These are phyloP conservation scores for Flaveria floridana DNA, from an alignment of 140 eudicot genomes.

Conservation along the genomic window DNA sequence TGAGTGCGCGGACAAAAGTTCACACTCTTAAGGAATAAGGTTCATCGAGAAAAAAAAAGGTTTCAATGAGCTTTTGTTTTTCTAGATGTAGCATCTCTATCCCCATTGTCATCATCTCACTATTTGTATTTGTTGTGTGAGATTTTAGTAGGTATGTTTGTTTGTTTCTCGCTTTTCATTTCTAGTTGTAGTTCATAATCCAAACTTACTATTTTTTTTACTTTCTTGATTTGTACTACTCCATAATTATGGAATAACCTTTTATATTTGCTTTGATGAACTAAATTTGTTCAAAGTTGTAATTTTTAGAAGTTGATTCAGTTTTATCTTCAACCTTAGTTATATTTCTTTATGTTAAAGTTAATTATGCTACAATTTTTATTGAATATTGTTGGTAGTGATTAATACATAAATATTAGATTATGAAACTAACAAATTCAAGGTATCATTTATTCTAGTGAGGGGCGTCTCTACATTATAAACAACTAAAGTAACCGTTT, in stretches of 20 bases:
- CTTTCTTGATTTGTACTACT: neutral
- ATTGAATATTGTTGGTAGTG: neutral
- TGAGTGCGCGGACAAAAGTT: neutral
- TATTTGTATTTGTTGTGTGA: no score
- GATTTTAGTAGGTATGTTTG: neutral
- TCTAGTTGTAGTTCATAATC: neutral
- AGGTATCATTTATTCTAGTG: no score
- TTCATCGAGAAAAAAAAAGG: no score
- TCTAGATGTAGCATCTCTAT: no score
- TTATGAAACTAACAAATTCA: no score
- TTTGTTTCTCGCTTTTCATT: neutral
- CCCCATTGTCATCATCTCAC: no score
- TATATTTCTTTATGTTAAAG: neutral
- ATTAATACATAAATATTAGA: neutral
- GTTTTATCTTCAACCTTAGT: neutral
- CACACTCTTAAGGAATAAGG: neutral
- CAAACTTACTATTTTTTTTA: neutral
- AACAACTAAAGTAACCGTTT: no score
- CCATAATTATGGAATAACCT: neutral
- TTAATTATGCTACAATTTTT: neutral
- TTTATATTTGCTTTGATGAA: neutral
- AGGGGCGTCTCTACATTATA: no score
- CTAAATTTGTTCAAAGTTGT: neutral
- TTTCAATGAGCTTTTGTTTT: no score
- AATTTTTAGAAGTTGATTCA: neutral